Evolutionary conservation across 2,329 filamentous ascomycete genomes (phyloP), one percentile per base, ranked within the genome.

Genomic region (Beauveria medogensis): DNA sequence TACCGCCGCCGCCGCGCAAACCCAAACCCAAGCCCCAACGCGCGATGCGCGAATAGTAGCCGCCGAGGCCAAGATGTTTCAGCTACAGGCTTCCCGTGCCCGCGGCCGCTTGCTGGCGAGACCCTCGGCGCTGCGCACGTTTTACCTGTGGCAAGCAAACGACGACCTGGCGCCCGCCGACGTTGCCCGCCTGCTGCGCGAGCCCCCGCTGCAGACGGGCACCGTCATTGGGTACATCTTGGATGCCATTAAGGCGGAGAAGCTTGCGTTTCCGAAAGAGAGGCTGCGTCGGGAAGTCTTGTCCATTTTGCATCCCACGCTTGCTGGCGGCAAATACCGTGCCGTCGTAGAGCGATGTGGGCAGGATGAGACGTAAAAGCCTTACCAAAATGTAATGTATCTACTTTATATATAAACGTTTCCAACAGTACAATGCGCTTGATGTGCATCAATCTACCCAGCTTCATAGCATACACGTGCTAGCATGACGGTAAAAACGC

Each of bases 191-290:
- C 64, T 88, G 1, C 72, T 88, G n/a, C 78, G 86, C 2, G 74
- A 83, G 10, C 85, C 85, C 16, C 85, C 87, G 2, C 69, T 90
- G 3, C 75, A 80, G 63, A 74, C 71, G 0, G 71, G 67, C 16
- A 89, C 85, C 0, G 83, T 89, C 1, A 74, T 78, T 1, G 71
- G 67, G 0, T 88, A 89, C 65, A 82, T 91, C 9, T 69, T 88
- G 2, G 75, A 81, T 9, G 80, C 81, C 0, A 72, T 90, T 26
- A 71, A 74, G 52, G 50, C 71, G 6, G 84, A 85, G 66, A 74
- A 72, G 16, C 66, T 88, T 14, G 77, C 79, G 0, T 84, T 77
- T 64, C 75, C 82, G 14, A 74, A 69, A 50, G 66, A 69, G 6
- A 75, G 82, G 50, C 64, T 86, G 30, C 72, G 70, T 26, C 63